Conservation (phyloP, 2,329 filamentous ascomycete species). For the Verticillium nonalfalfae region DNA sequence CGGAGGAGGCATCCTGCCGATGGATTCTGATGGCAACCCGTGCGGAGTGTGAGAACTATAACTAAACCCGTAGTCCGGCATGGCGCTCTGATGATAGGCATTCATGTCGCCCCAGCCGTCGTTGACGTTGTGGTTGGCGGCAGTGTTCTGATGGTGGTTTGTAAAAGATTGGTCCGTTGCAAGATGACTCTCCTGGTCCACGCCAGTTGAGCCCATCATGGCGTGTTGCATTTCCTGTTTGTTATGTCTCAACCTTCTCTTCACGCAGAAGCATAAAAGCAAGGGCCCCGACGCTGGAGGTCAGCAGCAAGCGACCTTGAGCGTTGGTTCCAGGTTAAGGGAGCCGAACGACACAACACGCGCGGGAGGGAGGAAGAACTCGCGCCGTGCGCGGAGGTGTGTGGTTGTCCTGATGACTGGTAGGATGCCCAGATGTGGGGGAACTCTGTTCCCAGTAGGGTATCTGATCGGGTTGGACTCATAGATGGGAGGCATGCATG, state of each 20-base stretch:
- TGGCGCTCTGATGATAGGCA: slow-evolving; percentile 62
- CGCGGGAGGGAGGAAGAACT: slow-evolving; percentile 7
- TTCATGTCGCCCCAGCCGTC: slow-evolving; percentile 51
- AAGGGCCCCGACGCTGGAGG: not conserved
- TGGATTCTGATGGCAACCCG: slow-evolving; percentile 41
- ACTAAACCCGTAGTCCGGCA: slow-evolving; percentile 59
- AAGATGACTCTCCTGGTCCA: slow-evolving; percentile 39
- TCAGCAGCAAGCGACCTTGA: slow-evolving; percentile 1
- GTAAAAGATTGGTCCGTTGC: slow-evolving; percentile 26
- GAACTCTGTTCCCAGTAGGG: slow-evolving; percentile 21
- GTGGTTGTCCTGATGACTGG: slow-evolving; percentile 7
- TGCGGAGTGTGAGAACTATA: slow-evolving; percentile 49
- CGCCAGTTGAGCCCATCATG: slow-evolving; percentile 33
- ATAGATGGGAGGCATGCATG: slow-evolving; percentile 43
- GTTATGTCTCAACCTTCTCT: not conserved
- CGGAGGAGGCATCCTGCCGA: slow-evolving; percentile 50
- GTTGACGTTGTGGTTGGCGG: slow-evolving; percentile 34
- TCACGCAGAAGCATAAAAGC: not conserved
- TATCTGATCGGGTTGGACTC: slow-evolving; percentile 27
- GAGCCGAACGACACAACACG: not conserved
- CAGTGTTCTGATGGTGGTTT: slow-evolving; percentile 26
- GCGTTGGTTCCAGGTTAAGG: slow-evolving; percentile 5
- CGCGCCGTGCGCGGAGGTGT: slow-evolving; percentile 5
- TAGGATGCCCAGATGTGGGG: slow-evolving; percentile 18
- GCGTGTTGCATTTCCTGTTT: slow-evolving; percentile 32